These are phyloP conservation scores for Linum lewisii DNA, from an alignment of 345 rosid species.

Conservation along the genomic window DNA sequence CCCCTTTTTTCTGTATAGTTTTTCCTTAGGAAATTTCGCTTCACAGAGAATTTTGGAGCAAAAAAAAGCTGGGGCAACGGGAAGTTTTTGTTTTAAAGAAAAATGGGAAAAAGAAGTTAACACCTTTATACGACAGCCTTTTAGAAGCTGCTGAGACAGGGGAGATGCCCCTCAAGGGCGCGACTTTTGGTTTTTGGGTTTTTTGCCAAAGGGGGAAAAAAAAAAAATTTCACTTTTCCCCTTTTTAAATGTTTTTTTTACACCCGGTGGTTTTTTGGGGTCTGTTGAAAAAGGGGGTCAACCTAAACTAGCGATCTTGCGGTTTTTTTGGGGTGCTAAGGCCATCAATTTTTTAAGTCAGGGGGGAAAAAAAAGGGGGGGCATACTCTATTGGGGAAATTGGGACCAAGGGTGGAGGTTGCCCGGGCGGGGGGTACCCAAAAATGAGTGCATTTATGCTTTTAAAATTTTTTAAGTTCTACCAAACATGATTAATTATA, in stretches of 20 bases:
- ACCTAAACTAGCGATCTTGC: slow-evolving; percentile 95
- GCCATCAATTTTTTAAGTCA: slow-evolving; percentile 66
- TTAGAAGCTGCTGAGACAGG: slow-evolving; percentile 88
- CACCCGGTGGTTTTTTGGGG: too few species aligned
- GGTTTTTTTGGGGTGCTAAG: slow-evolving; percentile 87
- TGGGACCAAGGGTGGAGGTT: slow-evolving; percentile 76
- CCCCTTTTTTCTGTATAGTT: slow-evolving; percentile 1
- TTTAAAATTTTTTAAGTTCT: not conserved
- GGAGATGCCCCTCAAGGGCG: slow-evolving; percentile 71
- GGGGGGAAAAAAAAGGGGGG: slow-evolving; percentile 91
- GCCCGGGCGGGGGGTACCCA: slow-evolving; percentile 66
- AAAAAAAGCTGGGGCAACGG: slow-evolving; percentile 82
- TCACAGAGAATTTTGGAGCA: slow-evolving; percentile 66
- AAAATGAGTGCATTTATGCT: slow-evolving; percentile 30
- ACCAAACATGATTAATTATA: not conserved
- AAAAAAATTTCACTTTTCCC: too few species aligned
- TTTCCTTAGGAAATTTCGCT: slow-evolving; percentile 68
- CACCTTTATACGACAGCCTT: slow-evolving; percentile 78
- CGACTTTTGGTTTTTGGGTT: slow-evolving; percentile 52
- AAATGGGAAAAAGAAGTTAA: slow-evolving; percentile 76
- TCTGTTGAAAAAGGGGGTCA: slow-evolving; percentile 57
- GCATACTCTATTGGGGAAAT: slow-evolving; percentile 78
- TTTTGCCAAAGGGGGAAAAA: not conserved
- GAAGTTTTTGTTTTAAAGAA: slow-evolving; percentile 84
- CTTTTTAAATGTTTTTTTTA: too few species aligned